A percentile compares a stretch with the other conserved stretches of the same genome.
Conservation (phyloP, 192 early-diverging fungal species). For the Cetraspora pellucida region DNA sequence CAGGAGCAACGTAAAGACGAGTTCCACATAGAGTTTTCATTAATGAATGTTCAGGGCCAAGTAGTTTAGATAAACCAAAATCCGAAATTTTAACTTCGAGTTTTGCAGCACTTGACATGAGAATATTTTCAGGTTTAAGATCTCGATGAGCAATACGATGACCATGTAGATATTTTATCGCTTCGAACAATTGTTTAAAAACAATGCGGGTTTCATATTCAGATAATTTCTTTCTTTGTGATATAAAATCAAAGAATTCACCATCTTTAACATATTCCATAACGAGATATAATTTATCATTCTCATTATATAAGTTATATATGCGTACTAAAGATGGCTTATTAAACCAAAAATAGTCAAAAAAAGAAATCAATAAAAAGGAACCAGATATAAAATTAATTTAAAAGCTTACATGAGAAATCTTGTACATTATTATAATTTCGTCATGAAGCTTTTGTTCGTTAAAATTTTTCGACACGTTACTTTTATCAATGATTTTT, state of each 20-base stretch:
- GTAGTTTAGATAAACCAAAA: constrained; percentile 85
- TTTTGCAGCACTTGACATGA: constrained; percentile 52
- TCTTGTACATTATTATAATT: not conserved
- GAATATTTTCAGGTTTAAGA: constrained; percentile 84
- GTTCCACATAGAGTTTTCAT: constrained; percentile 88
- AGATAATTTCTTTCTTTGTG: constrained; percentile 66
- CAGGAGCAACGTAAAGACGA: constrained; percentile 88
- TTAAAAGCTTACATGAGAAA: not conserved
- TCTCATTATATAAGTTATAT: not conserved
- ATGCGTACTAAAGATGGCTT: not conserved
- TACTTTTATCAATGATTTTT: constrained; percentile 8
- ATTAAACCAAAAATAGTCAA: not conserved
- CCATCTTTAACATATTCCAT: constrained; percentile 67
- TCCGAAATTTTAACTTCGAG: constrained; percentile 89
- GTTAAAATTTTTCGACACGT: not conserved
- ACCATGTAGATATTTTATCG: constrained; percentile 83
- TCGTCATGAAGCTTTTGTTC: not conserved
- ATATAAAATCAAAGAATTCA: constrained; percentile 93
- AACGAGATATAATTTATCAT: constrained; percentile 7
- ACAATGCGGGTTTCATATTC: constrained; percentile 81
- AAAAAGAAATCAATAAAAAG: not conserved
- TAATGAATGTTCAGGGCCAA: constrained; percentile 54
- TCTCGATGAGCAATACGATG: constrained; percentile 92
- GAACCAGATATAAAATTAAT: not conserved
- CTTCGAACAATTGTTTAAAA: constrained; percentile 76